phyloP scores from a whole-genome alignment of 345 rosid genomes.

The Combretum micranthum region DNA sequence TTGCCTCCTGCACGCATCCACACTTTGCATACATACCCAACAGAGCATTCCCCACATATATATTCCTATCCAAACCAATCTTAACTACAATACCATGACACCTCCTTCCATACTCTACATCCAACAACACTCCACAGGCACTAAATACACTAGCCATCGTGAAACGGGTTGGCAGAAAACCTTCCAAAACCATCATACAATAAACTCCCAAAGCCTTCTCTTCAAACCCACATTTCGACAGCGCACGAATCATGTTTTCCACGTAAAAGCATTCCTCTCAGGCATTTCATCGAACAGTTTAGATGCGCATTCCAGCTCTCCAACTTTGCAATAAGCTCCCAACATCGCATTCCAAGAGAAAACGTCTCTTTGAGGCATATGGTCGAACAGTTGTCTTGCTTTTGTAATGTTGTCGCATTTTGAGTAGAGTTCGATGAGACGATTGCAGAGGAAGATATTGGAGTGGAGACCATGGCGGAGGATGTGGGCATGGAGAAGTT shows the following conservation, averaged over 20 bases:
- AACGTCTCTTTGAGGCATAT: slow-evolving; percentile 43
- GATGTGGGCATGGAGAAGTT: slow-evolving; percentile 39
- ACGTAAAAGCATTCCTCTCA: slow-evolving; percentile 52
- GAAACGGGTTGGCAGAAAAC: slow-evolving; percentile 52
- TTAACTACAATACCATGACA: slow-evolving; percentile 54
- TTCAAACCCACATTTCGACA: slow-evolving; percentile 39
- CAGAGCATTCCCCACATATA: slow-evolving; percentile 65
- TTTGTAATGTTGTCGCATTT: slow-evolving; percentile 27
- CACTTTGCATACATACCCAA: slow-evolving; percentile 66
- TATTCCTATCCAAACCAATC: slow-evolving; percentile 56
- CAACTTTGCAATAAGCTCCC: slow-evolving; percentile 29
- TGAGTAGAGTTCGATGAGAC: slow-evolving; percentile 49
- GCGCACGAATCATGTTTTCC: slow-evolving; percentile 67
- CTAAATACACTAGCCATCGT: slow-evolving; percentile 72
- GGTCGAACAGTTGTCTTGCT: slow-evolving; percentile 36
- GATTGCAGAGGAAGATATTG: slow-evolving; percentile 54
- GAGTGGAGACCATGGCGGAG: slow-evolving; percentile 27
- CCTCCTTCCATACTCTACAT: slow-evolving; percentile 41
- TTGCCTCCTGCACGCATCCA: slow-evolving; percentile 37
- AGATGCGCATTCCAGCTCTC: slow-evolving; percentile 26
- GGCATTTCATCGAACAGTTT: slow-evolving; percentile 57
- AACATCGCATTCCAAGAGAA: slow-evolving; percentile 63
- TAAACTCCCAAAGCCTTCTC: slow-evolving; percentile 46
- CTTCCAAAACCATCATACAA: slow-evolving; percentile 40
- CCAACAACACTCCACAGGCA: slow-evolving; percentile 39